These are phyloP conservation scores for Endocalyx cinctus DNA, from an alignment of 2,329 filamentous ascomycete genomes.

Conservation along the genomic window DNA sequence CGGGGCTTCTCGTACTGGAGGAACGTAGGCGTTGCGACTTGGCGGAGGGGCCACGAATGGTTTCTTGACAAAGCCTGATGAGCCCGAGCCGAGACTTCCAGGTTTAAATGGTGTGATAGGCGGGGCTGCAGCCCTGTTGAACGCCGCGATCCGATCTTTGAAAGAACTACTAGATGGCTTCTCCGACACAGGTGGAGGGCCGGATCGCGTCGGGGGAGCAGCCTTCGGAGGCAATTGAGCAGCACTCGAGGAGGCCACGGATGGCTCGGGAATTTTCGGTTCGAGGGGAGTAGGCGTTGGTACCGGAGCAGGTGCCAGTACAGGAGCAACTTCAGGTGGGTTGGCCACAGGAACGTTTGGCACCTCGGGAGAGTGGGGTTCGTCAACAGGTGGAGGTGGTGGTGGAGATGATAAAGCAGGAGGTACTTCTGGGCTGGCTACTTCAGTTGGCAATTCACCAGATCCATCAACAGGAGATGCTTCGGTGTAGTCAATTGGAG, in stretches of 20 bases:
- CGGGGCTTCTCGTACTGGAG: slow-evolving; percentile 65
- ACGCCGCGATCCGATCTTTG: slow-evolving; percentile 92
- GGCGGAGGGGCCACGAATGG: slow-evolving; percentile 94
- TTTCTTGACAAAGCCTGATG: slow-evolving; percentile 82
- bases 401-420: slow-evolving; percentile 16
- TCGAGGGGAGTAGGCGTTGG: too few relatives aligned
- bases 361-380: slow-evolving; percentile 23
- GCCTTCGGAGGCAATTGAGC: slow-evolving; percentile 37
- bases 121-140: slow-evolving; percentile 83
- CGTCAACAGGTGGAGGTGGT: slow-evolving; percentile 22
- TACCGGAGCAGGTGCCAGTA: slow-evolving; percentile 28
- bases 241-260: slow-evolving; percentile 34
- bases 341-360: slow-evolving; percentile 27
- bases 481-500: slow-evolving; percentile 20
- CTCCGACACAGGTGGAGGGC: slow-evolving; percentile 63
- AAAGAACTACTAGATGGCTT: slow-evolving; percentile 78
- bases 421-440: slow-evolving; percentile 27
- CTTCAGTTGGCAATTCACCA: slow-evolving; percentile 11
- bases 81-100: slow-evolving; percentile 53
- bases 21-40: slow-evolving; percentile 85
- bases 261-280: slow-evolving; percentile 25
- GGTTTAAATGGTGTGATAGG: slow-evolving; percentile 91
- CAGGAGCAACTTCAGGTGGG: slow-evolving; percentile 33
- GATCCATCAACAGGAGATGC: slow-evolving; percentile 18
- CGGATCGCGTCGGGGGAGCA: slow-evolving; percentile 40